Evolutionary conservation across 169 alveolate genomes (phyloP), one percentile per base, ranked within the genome.

Genomic region (Cyclospora cayetanensis): DNA sequence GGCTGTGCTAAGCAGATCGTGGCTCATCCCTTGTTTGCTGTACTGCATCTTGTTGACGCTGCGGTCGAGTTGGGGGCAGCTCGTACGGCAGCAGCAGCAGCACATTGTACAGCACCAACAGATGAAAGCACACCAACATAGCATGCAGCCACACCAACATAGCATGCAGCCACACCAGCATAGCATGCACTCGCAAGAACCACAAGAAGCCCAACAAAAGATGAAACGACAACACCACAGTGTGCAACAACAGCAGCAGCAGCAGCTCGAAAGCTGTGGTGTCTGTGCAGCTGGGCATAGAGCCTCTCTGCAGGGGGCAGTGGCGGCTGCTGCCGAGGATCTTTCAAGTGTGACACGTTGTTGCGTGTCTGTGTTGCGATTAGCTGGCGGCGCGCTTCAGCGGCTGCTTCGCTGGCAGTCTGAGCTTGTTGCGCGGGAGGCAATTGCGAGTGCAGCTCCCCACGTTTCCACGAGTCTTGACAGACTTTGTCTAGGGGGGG

Each of bases 311-410:
- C n/a, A n/a, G n/a, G n/a, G n/a, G n/a, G n/a, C n/a, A n/a, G 86
- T 52, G 11, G 86, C 86, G 0, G 86, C 68, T 41, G 86, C 68
- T 76, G 86, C 86, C 0, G 86, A 76, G 52, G 86, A 76, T 29
- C 5, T n/a, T 9, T 63, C 86, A n/a, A n/a, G 68, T 22, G 86
- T 76, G 42, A 76, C 43, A 2, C 34, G 25, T 9, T 76, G 86
- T 66, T 76, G 86, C 68, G 43, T n/a, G 25, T 43, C 86, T 22
- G 86, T 76, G 27, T 11, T 76, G 86, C 66, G 68, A 4, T 25
- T 52, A 7, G 68, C 42, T 11, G 86, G 86, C 4, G 66, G 43
- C 68, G 86, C 86, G 27, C 42, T 76, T 39, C 68, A 76, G 22
- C 37, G 66, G 35, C 66, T 76, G 66, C 86, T 76, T 34, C 55